Conservation (phyloP, 116 monocot genomes). For the Papilionanthe hybrid region DNA sequence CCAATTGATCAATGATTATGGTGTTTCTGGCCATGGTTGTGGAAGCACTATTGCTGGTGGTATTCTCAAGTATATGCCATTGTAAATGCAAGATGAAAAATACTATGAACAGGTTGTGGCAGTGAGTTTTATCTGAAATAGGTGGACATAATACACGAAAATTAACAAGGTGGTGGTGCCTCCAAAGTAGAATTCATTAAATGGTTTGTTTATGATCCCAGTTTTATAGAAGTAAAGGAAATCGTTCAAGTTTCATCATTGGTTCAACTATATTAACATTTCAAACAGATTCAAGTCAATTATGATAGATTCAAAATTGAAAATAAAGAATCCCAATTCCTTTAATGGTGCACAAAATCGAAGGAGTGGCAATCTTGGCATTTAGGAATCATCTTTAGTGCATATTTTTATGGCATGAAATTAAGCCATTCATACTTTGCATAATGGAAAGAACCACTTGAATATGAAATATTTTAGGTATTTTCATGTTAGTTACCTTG, state of each 20-base stretch:
- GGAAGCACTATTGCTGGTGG: neutral
- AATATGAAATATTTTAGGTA: neutral
- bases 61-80: neutral
- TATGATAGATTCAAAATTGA: neutral
- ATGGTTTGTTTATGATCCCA: neutral
- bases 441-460: neutral
- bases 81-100: neutral
- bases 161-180: neutral
- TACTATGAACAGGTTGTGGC: neutral
- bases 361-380: neutral
- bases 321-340: conserved; percentile 3
- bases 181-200: neutral
- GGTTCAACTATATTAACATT: neutral
- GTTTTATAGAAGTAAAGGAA: neutral
- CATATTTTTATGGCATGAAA: neutral
- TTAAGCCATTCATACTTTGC: neutral
- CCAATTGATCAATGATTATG: neutral
- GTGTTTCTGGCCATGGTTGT: neutral
- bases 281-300: neutral
- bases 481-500: conserved; percentile 3
- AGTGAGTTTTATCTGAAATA: neutral
- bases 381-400: neutral
- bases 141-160: neutral
- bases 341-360: neutral
- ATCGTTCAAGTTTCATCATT: neutral